A percentile compares a stretch with the other conserved stretches of the same genome.
Conservation (phyloP, 2,329 filamentous ascomycete genomes). For the Lasiodiplodia sp. region DNA sequence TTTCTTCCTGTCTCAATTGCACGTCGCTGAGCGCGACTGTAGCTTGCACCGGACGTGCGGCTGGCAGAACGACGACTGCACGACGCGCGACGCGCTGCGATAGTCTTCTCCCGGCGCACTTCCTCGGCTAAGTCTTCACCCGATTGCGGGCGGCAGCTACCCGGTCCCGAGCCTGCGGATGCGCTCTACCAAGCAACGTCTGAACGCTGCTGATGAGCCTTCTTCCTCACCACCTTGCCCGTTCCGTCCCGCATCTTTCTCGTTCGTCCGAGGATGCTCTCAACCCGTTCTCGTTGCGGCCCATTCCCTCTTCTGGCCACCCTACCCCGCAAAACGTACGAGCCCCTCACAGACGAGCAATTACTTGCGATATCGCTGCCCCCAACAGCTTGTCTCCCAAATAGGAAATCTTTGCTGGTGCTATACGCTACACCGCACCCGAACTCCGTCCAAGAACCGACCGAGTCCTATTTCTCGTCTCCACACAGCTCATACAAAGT, state of each 20-base stretch:
- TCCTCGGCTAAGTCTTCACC: slow-evolving; percentile 26
- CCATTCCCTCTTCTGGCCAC: neutral
- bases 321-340: slow-evolving; percentile 13
- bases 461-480: neutral
- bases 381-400: neutral
- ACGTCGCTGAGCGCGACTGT: neutral
- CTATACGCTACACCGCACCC: neutral
- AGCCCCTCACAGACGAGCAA: slow-evolving; percentile 1
- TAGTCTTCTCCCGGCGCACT: slow-evolving; percentile 18
- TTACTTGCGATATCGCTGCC: neutral
- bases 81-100: neutral
- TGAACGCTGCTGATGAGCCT: slow-evolving; percentile 7
- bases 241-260: slow-evolving; percentile 17
- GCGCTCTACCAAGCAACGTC: neutral
- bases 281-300: neutral
- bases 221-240: slow-evolving; percentile 1
- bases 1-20: neutral
- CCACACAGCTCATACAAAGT: neutral
- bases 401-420: neutral
- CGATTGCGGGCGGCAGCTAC: slow-evolving; percentile 13
- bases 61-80: neutral
- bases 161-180: slow-evolving; percentile 7
- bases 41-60: neutral
- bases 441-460: slow-evolving; percentile 2
- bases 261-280: slow-evolving; percentile 15